Evolutionary conservation across 257 asterid genomes (phyloP).

Genomic region (Nicotiana benthamiana): DNA sequence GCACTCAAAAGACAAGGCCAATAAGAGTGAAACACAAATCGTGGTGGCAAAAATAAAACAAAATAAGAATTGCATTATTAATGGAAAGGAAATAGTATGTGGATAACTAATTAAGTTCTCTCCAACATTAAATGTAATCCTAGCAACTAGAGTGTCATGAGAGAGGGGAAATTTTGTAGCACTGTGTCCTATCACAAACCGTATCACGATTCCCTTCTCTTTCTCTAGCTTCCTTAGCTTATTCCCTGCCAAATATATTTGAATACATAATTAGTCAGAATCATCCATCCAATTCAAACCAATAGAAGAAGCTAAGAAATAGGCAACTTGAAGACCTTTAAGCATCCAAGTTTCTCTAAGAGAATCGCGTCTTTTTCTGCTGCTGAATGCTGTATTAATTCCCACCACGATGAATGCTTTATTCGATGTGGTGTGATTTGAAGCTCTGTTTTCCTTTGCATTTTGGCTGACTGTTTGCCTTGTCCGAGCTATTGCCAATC

Average conservation of each 20-base stretch:
- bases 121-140: too few species aligned
- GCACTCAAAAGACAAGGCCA: background rate
- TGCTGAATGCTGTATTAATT: slow-evolving; percentile 67
- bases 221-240: slow-evolving; percentile 42
- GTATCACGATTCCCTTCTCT: slow-evolving; percentile 52
- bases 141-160: background rate
- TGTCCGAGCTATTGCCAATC: slow-evolving; percentile 24
- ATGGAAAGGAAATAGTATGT: background rate
- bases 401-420: slow-evolving; percentile 60
- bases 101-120: background rate
- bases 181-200: slow-evolving; percentile 66
- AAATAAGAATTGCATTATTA: background rate
- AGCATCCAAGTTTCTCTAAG: slow-evolving; percentile 66
- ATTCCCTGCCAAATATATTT: slow-evolving; percentile 27
- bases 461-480: slow-evolving; percentile 8
- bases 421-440: slow-evolving; percentile 17
- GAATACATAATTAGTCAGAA: background rate
- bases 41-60: background rate
- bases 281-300: background rate
- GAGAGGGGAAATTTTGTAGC: slow-evolving; percentile 13
- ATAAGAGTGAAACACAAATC: background rate
- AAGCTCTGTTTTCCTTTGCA: background rate
- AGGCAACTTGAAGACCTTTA: slow-evolving; percentile 22
- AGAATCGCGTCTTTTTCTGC: slow-evolving; percentile 60
- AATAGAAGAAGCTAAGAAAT: background rate